A percentile compares a stretch with the other conserved stretches of the same genome.
Conservation (phyloP, 805 yeast species). For the Yarrowia divulgata region DNA sequence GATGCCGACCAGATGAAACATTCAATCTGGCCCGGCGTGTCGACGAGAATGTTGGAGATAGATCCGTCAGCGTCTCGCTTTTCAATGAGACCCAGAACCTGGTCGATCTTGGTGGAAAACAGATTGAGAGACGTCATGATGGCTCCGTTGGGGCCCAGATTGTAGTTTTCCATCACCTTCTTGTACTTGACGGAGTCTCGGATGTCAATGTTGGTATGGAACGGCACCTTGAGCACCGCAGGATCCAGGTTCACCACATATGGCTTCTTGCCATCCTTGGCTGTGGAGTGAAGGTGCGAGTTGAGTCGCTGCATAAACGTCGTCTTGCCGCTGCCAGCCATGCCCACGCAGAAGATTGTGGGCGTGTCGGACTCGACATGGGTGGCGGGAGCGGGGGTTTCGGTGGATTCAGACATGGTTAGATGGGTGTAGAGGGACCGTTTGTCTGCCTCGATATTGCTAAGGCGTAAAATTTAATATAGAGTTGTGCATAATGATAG, state of each 20-base stretch:
- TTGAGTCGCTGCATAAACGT: slow-evolving; percentile 96
- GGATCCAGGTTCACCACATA: slow-evolving; percentile 96
- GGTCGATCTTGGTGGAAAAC: slow-evolving; percentile 95
- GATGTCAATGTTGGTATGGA: slow-evolving; percentile 92
- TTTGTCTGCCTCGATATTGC: slow-evolving; percentile 13
- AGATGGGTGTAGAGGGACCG: not conserved
- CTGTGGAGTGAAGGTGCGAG: slow-evolving; percentile 77
- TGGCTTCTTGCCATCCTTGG: slow-evolving; percentile 58
- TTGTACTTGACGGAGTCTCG: slow-evolving; percentile 95
- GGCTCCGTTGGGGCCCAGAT: slow-evolving; percentile 97
- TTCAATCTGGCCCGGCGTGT: slow-evolving; percentile 99
- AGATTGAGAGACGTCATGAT: slow-evolving; percentile 93
- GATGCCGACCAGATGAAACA: slow-evolving; percentile 99
- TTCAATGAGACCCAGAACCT: slow-evolving; percentile 84
- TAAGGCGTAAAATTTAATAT: slow-evolving; percentile 34
- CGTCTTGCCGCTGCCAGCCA: slow-evolving; percentile 92
- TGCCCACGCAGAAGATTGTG: slow-evolving; percentile 60
- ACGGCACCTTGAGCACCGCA: slow-evolving; percentile 93
- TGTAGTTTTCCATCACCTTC: slow-evolving; percentile 93
- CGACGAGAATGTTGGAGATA: slow-evolving; percentile 78
- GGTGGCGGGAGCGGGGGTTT: not conserved
- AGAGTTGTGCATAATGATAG: slow-evolving; percentile 20
- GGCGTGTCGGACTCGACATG: slow-evolving; percentile 41
- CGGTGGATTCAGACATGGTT: slow-evolving; percentile 7
- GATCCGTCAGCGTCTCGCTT: slow-evolving; percentile 62